phyloP scores from a whole-genome alignment of 192 early-diverging fungal genomes.

The Rhizoclosmatium sp. region DNA sequence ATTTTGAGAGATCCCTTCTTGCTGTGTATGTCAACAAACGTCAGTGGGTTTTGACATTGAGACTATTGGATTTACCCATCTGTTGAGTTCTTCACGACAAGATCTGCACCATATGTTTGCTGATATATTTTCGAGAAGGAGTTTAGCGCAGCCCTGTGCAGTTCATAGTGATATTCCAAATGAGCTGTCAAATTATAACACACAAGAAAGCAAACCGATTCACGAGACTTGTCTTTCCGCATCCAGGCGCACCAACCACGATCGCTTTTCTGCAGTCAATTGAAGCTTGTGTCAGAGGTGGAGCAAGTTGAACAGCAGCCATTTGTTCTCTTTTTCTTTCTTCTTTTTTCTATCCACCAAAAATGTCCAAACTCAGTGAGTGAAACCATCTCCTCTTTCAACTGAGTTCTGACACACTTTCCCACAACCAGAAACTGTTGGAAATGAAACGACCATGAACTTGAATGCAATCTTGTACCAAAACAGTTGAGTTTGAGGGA shows the following conservation, averaged over 20 bases:
- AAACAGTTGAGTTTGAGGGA: constrained; percentile 28
- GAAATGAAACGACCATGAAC: constrained; percentile 85
- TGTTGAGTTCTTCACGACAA: constrained; percentile 50
- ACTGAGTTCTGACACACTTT: too few relatives aligned
- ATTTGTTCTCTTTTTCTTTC: neutral
- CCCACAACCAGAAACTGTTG: constrained; percentile 59
- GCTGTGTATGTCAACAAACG: constrained; percentile 22
- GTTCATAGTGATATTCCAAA: too few relatives aligned
- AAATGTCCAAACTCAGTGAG: neutral
- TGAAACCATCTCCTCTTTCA: too few relatives aligned
- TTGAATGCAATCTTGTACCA: constrained; percentile 65
- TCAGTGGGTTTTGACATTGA: neutral
- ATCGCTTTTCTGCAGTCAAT: constrained; percentile 58
- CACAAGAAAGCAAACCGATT: constrained; percentile 47
- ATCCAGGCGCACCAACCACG: constrained; percentile 53
- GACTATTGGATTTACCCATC: constrained; percentile 37
- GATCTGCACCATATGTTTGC: constrained; percentile 65
- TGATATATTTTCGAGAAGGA: constrained; percentile 56
- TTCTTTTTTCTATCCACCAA: neutral
- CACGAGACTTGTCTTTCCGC: constrained; percentile 58
- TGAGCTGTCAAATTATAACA: too few relatives aligned
- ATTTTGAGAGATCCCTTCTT: constrained; percentile 57
- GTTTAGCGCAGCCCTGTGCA: constrained; percentile 49
- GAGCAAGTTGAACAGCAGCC: neutral
- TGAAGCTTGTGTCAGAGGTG: neutral